phyloP scores from a whole-genome alignment of 495 filamentous ascomycete genomes.

The Cercophora scortea region DNA sequence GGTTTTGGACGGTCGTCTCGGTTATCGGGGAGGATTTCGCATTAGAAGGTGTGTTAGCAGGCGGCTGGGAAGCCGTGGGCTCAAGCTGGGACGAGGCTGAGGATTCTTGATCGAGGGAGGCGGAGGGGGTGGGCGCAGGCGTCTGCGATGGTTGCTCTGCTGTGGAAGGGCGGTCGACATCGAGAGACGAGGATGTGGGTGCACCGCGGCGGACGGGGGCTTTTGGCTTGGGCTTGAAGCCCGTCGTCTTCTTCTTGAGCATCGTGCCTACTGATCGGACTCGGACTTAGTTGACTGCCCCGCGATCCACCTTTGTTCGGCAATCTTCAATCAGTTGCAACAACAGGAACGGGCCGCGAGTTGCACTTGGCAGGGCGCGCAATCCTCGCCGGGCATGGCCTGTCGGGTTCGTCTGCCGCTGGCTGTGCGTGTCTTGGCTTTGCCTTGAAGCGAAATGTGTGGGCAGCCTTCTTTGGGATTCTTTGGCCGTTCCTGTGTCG shows the following conservation, averaged over 20 bases:
- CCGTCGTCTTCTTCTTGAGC: conserved; percentile 34
- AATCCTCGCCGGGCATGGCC: neutral
- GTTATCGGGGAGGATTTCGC: too few relatives aligned
- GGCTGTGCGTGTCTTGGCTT: too few relatives aligned
- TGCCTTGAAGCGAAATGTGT: too few relatives aligned
- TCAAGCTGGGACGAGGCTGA: neutral
- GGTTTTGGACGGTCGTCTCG: too few relatives aligned
- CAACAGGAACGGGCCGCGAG: neutral
- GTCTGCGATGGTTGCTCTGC: neutral
- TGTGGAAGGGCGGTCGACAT: conserved; percentile 3
- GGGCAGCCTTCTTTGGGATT: too few relatives aligned
- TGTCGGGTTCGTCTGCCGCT: neutral
- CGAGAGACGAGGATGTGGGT: conserved; percentile 3
- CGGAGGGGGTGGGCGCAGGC: neutral
- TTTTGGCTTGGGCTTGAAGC: conserved; percentile 35
- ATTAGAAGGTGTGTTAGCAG: too few relatives aligned
- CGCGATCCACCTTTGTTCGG: neutral
- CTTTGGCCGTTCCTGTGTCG: too few relatives aligned
- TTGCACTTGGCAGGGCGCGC: conserved; percentile 7
- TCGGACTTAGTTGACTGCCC: neutral
- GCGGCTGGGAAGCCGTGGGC: too few relatives aligned
- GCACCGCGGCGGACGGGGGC: conserved; percentile 8
- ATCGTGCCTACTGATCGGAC: conserved; percentile 18
- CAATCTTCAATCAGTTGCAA: neutral
- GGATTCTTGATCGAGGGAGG: neutral